Percentiles rank a stretch among this genome's conserved stretches.
phyloP scores from a whole-genome alignment of 1,284 basidiomycete genomes.

The Leccinum olivaceoglutinosum region DNA sequence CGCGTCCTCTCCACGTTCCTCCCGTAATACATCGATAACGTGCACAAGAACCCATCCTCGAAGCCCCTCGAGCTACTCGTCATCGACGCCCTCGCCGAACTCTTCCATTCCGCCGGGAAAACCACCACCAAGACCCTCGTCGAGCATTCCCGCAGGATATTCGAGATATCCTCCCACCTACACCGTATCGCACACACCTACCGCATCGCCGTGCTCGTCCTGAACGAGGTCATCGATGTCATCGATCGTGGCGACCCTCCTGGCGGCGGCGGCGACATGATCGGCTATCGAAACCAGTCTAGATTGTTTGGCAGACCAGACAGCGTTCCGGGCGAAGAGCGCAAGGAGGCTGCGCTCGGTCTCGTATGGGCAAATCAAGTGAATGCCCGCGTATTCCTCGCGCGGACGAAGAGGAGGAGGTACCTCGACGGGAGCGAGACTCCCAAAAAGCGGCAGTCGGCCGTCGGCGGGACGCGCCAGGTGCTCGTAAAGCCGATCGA shows the following conservation, averaged over 20 bases:
- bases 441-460: constrained; percentile 13
- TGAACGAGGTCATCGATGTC: constrained; percentile 85
- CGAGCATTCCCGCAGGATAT: constrained; percentile 65
- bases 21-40: constrained; percentile 50
- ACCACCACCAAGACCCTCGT: constrained; percentile 55
- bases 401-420: constrained; percentile 65
- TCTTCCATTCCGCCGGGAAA: constrained; percentile 61
- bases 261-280: constrained; percentile 6
- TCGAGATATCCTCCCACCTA: constrained; percentile 60
- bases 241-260: constrained; percentile 38
- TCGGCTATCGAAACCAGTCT: constrained; percentile 65
- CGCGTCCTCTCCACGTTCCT: constrained; percentile 61
- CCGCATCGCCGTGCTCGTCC: constrained; percentile 69
- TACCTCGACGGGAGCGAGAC: constrained; percentile 38
- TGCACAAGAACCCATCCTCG: constrained; percentile 22
- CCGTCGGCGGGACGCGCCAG: background rate
- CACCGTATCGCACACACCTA: constrained; percentile 63
- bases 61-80: constrained; percentile 68
- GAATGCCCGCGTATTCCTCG: constrained; percentile 78
- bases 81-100: constrained; percentile 74
- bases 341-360: constrained; percentile 79
- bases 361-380: constrained; percentile 89
- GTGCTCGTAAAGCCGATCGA: constrained; percentile 25
- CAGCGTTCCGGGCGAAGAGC: constrained; percentile 47
- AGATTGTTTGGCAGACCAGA: constrained; percentile 70